A percentile compares a stretch with the other conserved stretches of the same genome.
Evolutionary conservation across 73 alveolate species (phyloP).

Genomic region (Paramecium pentaurelia): DNA sequence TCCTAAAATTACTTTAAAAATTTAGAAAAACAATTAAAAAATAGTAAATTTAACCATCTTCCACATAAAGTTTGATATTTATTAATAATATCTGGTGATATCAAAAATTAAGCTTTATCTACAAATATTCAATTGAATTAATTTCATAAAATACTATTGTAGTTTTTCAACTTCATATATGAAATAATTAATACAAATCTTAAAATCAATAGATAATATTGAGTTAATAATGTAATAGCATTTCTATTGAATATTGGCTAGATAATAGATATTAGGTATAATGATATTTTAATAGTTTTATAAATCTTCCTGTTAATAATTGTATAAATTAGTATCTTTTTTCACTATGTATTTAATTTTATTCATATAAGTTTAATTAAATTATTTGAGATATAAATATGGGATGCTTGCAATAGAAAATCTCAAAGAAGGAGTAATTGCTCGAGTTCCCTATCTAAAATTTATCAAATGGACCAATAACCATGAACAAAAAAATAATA

Average conservation of each 20-base stretch:
- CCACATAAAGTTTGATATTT: too few relatives aligned
- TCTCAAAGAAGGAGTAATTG: background rate
- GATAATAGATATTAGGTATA: background rate
- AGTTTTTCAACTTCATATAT: too few relatives aligned
- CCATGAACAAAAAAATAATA: background rate
- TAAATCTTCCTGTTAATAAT: background rate
- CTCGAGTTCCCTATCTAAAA: background rate
- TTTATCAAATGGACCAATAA: background rate
- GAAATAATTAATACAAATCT: too few relatives aligned
- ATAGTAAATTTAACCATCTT: too few relatives aligned
- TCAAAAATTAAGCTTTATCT: too few relatives aligned
- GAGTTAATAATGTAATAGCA: background rate
- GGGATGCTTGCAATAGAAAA: background rate
- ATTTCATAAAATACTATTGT: too few relatives aligned
- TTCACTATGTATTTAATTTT: background rate
- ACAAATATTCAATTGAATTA: too few relatives aligned
- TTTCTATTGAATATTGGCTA: background rate
- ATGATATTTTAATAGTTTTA: background rate
- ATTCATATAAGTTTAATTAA: background rate
- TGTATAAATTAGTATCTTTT: background rate
- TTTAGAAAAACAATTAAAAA: too few relatives aligned
- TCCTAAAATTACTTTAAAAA: too few relatives aligned
- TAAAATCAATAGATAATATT: too few relatives aligned
- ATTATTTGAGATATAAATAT: background rate
- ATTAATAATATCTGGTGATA: too few relatives aligned